Conservation (phyloP, 352 stramenopile species). For the Aphanomyces invadans region DNA sequence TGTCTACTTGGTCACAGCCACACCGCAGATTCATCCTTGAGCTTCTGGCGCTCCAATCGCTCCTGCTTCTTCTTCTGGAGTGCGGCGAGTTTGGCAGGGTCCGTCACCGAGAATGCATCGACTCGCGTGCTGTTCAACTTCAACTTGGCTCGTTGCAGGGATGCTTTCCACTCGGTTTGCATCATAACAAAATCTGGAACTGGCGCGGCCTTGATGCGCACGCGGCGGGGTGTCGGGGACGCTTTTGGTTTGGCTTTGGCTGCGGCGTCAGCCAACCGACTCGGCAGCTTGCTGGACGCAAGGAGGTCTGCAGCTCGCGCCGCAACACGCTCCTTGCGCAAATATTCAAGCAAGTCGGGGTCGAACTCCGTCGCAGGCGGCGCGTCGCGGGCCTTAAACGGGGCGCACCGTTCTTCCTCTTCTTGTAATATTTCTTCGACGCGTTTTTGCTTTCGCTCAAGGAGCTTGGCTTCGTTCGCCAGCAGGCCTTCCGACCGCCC, state of each 20-base stretch:
- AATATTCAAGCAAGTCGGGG: constrained; percentile 30
- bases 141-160: constrained; percentile 32
- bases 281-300: constrained; percentile 36
- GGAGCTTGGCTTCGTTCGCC: constrained; percentile 38
- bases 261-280: constrained; percentile 39
- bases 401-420: constrained; percentile 35
- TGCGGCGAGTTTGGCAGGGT: constrained; percentile 33
- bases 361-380: constrained; percentile 41
- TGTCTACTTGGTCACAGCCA: neutral
- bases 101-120: constrained; percentile 45
- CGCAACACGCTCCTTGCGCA: constrained; percentile 44
- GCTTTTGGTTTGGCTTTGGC: neutral
- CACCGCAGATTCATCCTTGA: constrained; percentile 35
- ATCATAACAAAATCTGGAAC: constrained; percentile 58
- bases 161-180: constrained; percentile 47
- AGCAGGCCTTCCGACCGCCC: constrained; percentile 31
- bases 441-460: constrained; percentile 38
- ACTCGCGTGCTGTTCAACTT: constrained; percentile 26
- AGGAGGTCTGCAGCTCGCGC: constrained; percentile 42
- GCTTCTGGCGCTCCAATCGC: constrained; percentile 34
- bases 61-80: constrained; percentile 44
- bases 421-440: constrained; percentile 31
- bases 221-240: neutral
- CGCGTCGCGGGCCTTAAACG: constrained; percentile 41
- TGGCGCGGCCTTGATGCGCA: constrained; percentile 33